Evolutionary conservation across 1,139 yeast genomes (phyloP).

Genomic region (Taphrina pruni): DNA sequence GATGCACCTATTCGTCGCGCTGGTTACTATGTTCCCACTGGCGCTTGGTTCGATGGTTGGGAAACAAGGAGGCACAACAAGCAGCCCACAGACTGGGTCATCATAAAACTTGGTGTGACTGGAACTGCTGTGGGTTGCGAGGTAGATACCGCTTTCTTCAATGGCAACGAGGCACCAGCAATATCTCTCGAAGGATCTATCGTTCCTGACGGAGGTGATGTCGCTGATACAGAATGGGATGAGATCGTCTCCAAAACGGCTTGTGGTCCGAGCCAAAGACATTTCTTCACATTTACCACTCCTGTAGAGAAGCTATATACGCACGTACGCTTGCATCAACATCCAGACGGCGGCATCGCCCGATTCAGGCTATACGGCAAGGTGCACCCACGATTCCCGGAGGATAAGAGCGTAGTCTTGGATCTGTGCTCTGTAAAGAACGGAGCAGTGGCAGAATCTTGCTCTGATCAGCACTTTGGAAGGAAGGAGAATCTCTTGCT

Average conservation of each 20-base stretch:
- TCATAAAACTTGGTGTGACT: constrained; percentile 80
- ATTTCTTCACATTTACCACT: constrained; percentile 69
- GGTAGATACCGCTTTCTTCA: constrained; percentile 89
- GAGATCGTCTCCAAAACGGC: constrained; percentile 69
- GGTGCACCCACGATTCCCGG: constrained; percentile 70
- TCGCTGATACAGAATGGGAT: constrained; percentile 63
- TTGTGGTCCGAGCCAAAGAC: constrained; percentile 88
- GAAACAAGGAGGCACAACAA: constrained; percentile 92
- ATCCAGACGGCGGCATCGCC: constrained; percentile 97
- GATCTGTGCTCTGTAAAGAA: constrained; percentile 83
- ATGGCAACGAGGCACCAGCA: constrained; percentile 91
- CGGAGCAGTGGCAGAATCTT: constrained; percentile 85
- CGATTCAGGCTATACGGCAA: constrained; percentile 86
- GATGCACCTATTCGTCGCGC: constrained; percentile 66
- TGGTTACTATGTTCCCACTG: constrained; percentile 43
- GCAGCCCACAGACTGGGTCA: constrained; percentile 83
- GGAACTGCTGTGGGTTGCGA: constrained; percentile 83
- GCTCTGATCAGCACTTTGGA: constrained; percentile 92
- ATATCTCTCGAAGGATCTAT: constrained; percentile 81
- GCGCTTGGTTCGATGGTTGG: constrained; percentile 58
- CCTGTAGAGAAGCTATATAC: constrained; percentile 68
- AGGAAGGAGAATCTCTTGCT: constrained; percentile 83
- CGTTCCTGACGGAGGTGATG: constrained; percentile 50
- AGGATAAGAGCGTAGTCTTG: constrained; percentile 56
- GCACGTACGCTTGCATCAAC: constrained; percentile 84